Base-by-base conservation (phyloP, 352 stramenopile species). In the Stramenopiles sp. region DNA sequence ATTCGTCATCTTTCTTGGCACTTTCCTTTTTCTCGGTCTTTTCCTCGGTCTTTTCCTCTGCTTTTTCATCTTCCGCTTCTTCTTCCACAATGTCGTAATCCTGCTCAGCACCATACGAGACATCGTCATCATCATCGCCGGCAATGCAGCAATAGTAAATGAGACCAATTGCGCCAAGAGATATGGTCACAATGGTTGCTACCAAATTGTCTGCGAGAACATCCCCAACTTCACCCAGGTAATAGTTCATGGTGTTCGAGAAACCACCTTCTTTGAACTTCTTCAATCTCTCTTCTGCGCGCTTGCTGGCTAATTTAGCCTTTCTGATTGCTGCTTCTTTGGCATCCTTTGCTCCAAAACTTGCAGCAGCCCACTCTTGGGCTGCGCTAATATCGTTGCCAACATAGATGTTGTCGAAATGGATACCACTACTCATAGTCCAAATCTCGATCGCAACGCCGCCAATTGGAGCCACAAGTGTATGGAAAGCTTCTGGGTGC, bases 361-460 rank as follows among this genome's bases (percentile, higher is more conserved):
- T 55, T 14, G 39, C 39, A 14, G 39, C 39, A 14, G 39, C 39
- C 39, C 39, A 94, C 80, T 88, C 86, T 81, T 91, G 86, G 0
- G 90, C 90, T 83, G 93, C 91, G 67, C 86, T 86, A 32, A 89
- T 80, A 75, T 95, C 90, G 82, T 96, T 89, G 8, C 88, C 91
- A 29, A 97, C 85, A 87, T 92, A 92, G 80, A 97, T 93, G 85
- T 97, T 97, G 83, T 97, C 92, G 82, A 97, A 96, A 33, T 86
- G 87, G 81, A 97, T 94, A 67, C 88, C 90, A 27, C 91, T 87
- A 44, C 91, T 90, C 30, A 86, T 87, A 7, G 87, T 89, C 86
- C 88, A 91, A 0, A 98, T 91, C 83, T 98, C 94, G 14, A 98
- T 87, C 0, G 90, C 91, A 14, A 96, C 85, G 0, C 89, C 91